Percentiles rank a stretch among this genome's conserved stretches.
Evolutionary conservation across 768 basidiomycete genomes (phyloP).

Genomic region (Agrocybe praecox): DNA sequence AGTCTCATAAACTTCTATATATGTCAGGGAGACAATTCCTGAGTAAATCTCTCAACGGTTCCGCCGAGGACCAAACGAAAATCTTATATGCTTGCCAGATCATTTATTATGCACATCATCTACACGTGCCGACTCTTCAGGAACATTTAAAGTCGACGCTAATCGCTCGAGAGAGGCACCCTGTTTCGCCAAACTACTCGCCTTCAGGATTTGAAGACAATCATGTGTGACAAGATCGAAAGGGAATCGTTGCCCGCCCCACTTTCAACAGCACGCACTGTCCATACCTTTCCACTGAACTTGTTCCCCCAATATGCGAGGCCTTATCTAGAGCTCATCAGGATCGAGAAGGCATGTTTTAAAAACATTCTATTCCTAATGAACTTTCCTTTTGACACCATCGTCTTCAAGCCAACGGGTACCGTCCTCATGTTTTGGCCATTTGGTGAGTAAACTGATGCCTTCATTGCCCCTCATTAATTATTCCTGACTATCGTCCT

Average conservation of each 20-base stretch:
- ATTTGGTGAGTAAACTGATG: constrained; percentile 35
- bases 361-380: neutral
- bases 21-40: too few relatives aligned
- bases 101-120: neutral
- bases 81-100: neutral
- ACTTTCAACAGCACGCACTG: neutral
- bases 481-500: neutral
- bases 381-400: neutral
- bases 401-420: constrained; percentile 42
- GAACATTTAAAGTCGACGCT: constrained; percentile 19
- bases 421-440: constrained; percentile 58
- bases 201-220: neutral
- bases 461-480: neutral
- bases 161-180: neutral
- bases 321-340: constrained; percentile 52
- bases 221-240: constrained; percentile 8
- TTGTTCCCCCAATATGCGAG: constrained; percentile 28
- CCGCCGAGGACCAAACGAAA: neutral
- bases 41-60: neutral
- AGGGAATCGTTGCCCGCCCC: constrained; percentile 7
- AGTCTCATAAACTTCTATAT: too few relatives aligned
- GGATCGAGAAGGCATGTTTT: constrained; percentile 46
- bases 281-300: constrained; percentile 30
- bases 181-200: neutral
- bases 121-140: constrained; percentile 7